Percentiles rank a stretch among this genome's conserved stretches.
Evolutionary conservation across 352 stramenopile genomes (phyloP).

Genomic region (Phytophthora syringae): DNA sequence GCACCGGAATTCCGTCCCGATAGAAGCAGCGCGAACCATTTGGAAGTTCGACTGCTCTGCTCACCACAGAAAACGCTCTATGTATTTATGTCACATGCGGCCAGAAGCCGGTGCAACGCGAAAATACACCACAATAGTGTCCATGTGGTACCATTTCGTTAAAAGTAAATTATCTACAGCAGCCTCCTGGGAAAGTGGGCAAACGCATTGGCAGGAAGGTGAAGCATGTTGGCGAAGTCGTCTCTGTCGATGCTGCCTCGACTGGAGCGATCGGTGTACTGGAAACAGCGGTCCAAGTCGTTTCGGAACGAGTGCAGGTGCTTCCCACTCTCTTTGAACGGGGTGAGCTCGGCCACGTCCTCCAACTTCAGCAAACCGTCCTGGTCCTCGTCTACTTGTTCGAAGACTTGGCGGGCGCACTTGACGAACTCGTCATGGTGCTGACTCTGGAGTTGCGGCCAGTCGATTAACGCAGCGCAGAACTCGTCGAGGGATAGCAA

Average conservation of each 20-base stretch:
- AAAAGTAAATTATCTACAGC: slow-evolving; percentile 8
- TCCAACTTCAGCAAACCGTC: slow-evolving; percentile 56
- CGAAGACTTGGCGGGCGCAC: slow-evolving; percentile 53
- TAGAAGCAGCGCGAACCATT: slow-evolving; percentile 32
- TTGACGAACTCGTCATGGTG: slow-evolving; percentile 39
- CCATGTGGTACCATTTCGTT: too few species aligned
- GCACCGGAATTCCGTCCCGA: slow-evolving; percentile 1
- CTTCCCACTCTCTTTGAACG: slow-evolving; percentile 36
- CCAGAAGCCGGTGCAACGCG: slow-evolving; percentile 11
- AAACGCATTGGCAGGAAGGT: slow-evolving; percentile 51
- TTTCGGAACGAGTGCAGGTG: slow-evolving; percentile 62
- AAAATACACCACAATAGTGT: slow-evolving; percentile 33
- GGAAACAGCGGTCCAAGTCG: slow-evolving; percentile 69
- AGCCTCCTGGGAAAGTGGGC: slow-evolving; percentile 57
- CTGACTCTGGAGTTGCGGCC: slow-evolving; percentile 57
- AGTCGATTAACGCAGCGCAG: slow-evolving; percentile 73
- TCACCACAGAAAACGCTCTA: slow-evolving; percentile 23
- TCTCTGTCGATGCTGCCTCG: slow-evolving; percentile 44
- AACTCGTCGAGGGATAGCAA: slow-evolving; percentile 69
- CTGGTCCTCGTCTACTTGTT: slow-evolving; percentile 50
- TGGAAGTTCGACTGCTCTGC: slow-evolving; percentile 24
- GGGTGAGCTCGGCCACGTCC: slow-evolving; percentile 53
- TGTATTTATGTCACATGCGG: slow-evolving; percentile 38
- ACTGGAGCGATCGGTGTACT: slow-evolving; percentile 47
- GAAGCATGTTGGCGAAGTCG: slow-evolving; percentile 65